Conservation (phyloP, 202 grass and related monocot genomes). For the Zizania palustris region DNA sequence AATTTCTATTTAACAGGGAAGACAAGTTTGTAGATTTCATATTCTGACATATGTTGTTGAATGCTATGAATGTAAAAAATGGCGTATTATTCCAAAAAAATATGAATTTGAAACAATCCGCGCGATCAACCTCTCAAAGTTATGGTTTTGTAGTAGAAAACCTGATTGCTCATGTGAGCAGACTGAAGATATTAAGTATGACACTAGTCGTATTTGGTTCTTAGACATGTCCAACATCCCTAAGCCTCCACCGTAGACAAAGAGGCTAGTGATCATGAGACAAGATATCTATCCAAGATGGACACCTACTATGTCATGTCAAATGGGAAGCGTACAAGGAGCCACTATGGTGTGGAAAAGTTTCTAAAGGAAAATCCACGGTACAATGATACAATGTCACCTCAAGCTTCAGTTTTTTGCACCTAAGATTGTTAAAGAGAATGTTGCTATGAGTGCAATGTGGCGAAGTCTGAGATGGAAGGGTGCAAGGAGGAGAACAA, state of each 20-base stretch:
- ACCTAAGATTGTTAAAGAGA: conserved; percentile 56
- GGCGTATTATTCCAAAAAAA: conserved; percentile 51
- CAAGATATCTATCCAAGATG: conserved; percentile 55
- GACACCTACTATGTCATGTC: conserved; percentile 58
- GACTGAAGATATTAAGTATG: conserved; percentile 48
- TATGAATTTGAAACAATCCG: conserved; percentile 57
- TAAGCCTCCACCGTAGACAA: conserved; percentile 34
- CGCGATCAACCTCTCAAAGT: conserved; percentile 39
- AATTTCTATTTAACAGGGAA: conserved; percentile 16
- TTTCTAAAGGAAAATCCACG: conserved; percentile 47
- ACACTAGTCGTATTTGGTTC: conserved; percentile 52
- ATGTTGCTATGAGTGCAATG: conserved; percentile 9
- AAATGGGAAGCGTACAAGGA: conserved; percentile 39
- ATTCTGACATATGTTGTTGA: conserved; percentile 42
- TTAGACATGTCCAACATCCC: conserved; percentile 46
- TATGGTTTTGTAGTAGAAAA: conserved; percentile 51
- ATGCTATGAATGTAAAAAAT: conserved; percentile 57
- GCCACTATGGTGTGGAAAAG: conserved; percentile 34
- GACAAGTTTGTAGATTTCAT: conserved; percentile 31
- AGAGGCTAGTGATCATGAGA: conserved; percentile 51
- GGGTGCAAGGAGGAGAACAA: background rate
- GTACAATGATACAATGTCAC: conserved; percentile 35
- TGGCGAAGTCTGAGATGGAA: conserved; percentile 9
- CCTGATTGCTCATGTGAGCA: conserved; percentile 47
- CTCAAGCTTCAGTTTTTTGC: conserved; percentile 53